Evolutionary conservation across 2,329 filamentous ascomycete genomes (phyloP).

Genomic region (Didymella glomerata): DNA sequence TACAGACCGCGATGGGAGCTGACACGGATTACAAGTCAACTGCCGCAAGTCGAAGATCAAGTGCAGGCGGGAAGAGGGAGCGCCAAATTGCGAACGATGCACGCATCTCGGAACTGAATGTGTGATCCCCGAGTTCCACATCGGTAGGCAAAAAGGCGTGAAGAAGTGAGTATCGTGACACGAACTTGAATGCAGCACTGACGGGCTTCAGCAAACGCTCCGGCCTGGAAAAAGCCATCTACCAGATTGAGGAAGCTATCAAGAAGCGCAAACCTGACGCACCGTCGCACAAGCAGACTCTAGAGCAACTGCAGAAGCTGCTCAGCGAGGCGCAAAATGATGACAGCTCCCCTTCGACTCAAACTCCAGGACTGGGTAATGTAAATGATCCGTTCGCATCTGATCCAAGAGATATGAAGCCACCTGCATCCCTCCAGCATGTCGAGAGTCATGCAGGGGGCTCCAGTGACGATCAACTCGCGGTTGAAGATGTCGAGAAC

Average conservation of each 20-base stretch:
- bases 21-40: constrained; percentile 51
- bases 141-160: constrained; percentile 77
- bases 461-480: constrained; percentile 56
- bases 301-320: constrained; percentile 58
- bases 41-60: constrained; percentile 74
- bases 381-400: constrained; percentile 17
- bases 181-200: background rate
- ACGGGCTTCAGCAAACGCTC: constrained; percentile 69
- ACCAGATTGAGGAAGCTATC: constrained; percentile 74
- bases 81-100: constrained; percentile 68
- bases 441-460: constrained; percentile 38
- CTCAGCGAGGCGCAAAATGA: constrained; percentile 58
- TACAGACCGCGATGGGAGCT: background rate
- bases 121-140: constrained; percentile 72
- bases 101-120: constrained; percentile 67
- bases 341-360: constrained; percentile 11
- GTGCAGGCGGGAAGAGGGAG: constrained; percentile 62
- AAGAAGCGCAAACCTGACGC: constrained; percentile 45
- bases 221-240: constrained; percentile 76
- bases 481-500: constrained; percentile 75
- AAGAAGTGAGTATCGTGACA: constrained; percentile 67
- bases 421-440: constrained; percentile 25
- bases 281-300: constrained; percentile 32
- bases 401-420: constrained; percentile 16
- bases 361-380: background rate